A percentile compares a stretch with the other conserved stretches of the same genome.
Conservation (phyloP, 1,284 basidiomycete species). For the Peniophora sp. region DNA sequence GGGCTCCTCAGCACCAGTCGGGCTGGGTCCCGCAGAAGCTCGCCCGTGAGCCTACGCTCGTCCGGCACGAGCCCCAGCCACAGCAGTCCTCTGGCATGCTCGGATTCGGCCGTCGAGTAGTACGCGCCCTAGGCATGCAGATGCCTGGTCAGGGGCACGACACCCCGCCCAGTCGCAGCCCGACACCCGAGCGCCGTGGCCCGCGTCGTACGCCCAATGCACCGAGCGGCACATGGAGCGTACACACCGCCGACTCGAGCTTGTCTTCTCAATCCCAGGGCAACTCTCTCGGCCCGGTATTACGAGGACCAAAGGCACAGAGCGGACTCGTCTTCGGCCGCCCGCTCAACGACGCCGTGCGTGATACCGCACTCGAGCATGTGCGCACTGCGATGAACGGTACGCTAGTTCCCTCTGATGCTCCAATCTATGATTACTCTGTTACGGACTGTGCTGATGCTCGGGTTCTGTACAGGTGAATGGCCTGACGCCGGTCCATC, state of each 20-base stretch:
- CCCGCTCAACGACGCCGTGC: constrained; percentile 47
- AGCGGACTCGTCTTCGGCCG: constrained; percentile 61
- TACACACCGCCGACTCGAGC: constrained; percentile 35
- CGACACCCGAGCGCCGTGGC: not conserved
- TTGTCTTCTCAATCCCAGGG: constrained; percentile 36
- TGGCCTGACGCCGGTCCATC: constrained; percentile 12
- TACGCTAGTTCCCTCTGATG: not conserved
- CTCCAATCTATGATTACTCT: too few relatives aligned
- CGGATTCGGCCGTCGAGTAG: constrained; percentile 51
- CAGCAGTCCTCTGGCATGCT: constrained; percentile 41
- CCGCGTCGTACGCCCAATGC: constrained; percentile 46
- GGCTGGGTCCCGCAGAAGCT: constrained; percentile 10
- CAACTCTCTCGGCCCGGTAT: constrained; percentile 43
- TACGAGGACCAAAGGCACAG: constrained; percentile 32
- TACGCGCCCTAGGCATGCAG: constrained; percentile 46
- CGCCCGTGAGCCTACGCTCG: constrained; percentile 43
- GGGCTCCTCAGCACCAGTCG: constrained; percentile 17
- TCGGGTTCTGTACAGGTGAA: not conserved
- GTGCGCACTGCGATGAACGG: constrained; percentile 11
- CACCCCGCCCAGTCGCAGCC: not conserved
- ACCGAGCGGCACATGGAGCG: constrained; percentile 49
- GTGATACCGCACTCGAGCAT: constrained; percentile 47
- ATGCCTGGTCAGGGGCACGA: not conserved
- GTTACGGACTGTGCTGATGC: too few relatives aligned
- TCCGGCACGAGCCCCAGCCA: constrained; percentile 48